Percentiles rank a stretch among this genome's conserved stretches.
phyloP scores from a whole-genome alignment of 768 basidiomycete genomes.

The Chalciporus piperatus region DNA sequence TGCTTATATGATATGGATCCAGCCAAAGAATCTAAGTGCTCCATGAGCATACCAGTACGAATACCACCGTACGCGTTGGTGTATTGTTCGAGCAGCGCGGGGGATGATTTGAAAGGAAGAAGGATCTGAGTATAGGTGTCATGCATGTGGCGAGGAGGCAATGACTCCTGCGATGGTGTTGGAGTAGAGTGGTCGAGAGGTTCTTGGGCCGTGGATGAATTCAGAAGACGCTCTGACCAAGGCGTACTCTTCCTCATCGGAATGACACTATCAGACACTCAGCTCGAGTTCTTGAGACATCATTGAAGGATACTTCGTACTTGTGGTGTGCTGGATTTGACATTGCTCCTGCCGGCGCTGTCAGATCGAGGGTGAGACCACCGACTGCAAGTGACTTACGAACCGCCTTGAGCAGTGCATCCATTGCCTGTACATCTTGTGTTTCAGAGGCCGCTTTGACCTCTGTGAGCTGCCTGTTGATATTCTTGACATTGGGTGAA shows the following conservation, averaged over 20 bases:
- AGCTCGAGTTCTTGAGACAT: slow-evolving; percentile 1
- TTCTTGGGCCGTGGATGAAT: slow-evolving; percentile 27
- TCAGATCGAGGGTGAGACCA: neutral
- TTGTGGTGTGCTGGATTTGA: slow-evolving; percentile 53
- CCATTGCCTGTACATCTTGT: slow-evolving; percentile 57
- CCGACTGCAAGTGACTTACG: slow-evolving; percentile 40
- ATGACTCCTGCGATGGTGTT: slow-evolving; percentile 20
- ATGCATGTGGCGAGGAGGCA: slow-evolving; percentile 56
- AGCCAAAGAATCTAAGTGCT: slow-evolving; percentile 81
- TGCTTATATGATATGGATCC: slow-evolving; percentile 85
- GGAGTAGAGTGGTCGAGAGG: slow-evolving; percentile 11
- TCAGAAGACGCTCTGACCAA: slow-evolving; percentile 61
- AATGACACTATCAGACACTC: slow-evolving; percentile 41
- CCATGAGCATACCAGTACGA: slow-evolving; percentile 70
- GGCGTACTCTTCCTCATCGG: slow-evolving; percentile 50
- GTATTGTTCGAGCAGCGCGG: slow-evolving; percentile 61
- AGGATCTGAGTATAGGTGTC: slow-evolving; percentile 68
- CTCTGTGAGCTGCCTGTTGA: slow-evolving; percentile 7
- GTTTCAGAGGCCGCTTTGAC: slow-evolving; percentile 44
- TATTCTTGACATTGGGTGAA: neutral
- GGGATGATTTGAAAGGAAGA: slow-evolving; percentile 61
- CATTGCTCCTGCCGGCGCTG: slow-evolving; percentile 37
- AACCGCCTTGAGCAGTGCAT: slow-evolving; percentile 50
- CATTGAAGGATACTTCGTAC: slow-evolving; percentile 31
- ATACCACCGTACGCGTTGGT: slow-evolving; percentile 71